Conservation (phyloP, 1,139 yeast genomes). For the Blastobotrys niveus region DNA sequence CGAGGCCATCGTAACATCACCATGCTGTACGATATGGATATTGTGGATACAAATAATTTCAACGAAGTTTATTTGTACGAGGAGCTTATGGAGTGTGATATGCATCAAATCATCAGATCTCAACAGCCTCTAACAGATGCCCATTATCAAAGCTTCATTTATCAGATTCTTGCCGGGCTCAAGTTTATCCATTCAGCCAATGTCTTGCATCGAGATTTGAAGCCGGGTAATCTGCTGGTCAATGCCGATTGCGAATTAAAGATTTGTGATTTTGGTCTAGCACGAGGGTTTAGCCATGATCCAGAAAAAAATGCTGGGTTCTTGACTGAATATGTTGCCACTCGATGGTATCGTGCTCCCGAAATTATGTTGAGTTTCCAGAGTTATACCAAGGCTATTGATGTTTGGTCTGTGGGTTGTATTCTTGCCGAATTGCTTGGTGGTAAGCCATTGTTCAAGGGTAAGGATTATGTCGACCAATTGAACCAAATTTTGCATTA, state of each 20-base stretch:
- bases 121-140: constrained; percentile 93
- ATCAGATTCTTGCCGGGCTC: constrained; percentile 87
- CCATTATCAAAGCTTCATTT: constrained; percentile 87
- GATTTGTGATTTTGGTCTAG: constrained; percentile 94
- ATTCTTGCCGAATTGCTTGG: constrained; percentile 90
- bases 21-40: constrained; percentile 87
- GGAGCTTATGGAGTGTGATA: constrained; percentile 95
- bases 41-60: constrained; percentile 76
- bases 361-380: constrained; percentile 93
- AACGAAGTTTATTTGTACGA: constrained; percentile 90
- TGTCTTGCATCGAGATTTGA: constrained; percentile 87
- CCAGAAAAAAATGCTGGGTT: constrained; percentile 86
- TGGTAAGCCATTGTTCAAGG: constrained; percentile 87
- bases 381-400: constrained; percentile 91
- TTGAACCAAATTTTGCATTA: constrained; percentile 78
- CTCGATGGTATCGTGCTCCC: constrained; percentile 98
- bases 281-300: constrained; percentile 86
- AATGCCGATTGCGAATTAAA: constrained; percentile 95
- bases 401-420: constrained; percentile 97
- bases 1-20: constrained; percentile 83
- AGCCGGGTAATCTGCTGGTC: constrained; percentile 88
- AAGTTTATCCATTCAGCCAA: constrained; percentile 95
- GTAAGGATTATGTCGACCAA: constrained; percentile 94
- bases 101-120: constrained; percentile 93
- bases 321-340: constrained; percentile 94